Evolutionary conservation across 2,329 filamentous ascomycete genomes (phyloP).

Genomic region (Botrytis deweyae): DNA sequence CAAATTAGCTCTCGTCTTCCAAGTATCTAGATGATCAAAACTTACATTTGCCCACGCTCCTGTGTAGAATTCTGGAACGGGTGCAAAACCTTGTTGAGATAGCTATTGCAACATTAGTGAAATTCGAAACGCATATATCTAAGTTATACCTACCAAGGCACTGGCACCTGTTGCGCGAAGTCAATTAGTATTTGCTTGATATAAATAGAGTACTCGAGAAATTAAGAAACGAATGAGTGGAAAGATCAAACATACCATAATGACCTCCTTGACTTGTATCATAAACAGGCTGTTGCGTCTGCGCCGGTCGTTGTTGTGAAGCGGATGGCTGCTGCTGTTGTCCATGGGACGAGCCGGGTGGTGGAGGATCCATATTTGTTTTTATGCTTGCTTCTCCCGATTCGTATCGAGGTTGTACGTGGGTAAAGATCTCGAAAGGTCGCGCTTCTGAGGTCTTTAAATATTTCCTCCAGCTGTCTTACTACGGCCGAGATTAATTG

Average conservation of each 20-base stretch:
- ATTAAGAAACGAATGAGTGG: neutral
- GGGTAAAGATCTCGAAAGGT: constrained; percentile 1
- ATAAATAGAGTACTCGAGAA: neutral
- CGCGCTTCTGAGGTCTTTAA: neutral
- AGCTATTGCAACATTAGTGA: constrained; percentile 56
- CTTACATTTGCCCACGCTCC: constrained; percentile 92
- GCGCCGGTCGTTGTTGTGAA: constrained; percentile 23
- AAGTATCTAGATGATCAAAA: constrained; percentile 27
- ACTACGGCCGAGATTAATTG: constrained; percentile 7
- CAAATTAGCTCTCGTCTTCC: constrained; percentile 31
- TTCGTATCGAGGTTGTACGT: constrained; percentile 11
- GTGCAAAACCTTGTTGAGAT: constrained; percentile 81
- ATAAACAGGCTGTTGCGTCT: constrained; percentile 54
- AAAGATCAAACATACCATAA: constrained; percentile 59
- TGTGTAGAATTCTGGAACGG: constrained; percentile 86
- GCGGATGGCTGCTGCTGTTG: constrained; percentile 55
- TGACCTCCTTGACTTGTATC: constrained; percentile 73
- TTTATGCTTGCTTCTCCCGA: constrained; percentile 16
- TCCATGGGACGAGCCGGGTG: constrained; percentile 52
- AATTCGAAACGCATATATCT: constrained; percentile 9
- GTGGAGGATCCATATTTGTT: constrained; percentile 54
- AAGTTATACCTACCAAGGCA: constrained; percentile 57
- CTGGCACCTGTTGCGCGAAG: constrained; percentile 56
- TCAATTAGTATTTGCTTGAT: constrained; percentile 33
- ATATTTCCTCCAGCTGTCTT: neutral